Percentiles rank a stretch among this genome's conserved stretches.
phyloP scores from a whole-genome alignment of 2,329 filamentous ascomycete genomes.

The Trichoderma pleuroti region DNA sequence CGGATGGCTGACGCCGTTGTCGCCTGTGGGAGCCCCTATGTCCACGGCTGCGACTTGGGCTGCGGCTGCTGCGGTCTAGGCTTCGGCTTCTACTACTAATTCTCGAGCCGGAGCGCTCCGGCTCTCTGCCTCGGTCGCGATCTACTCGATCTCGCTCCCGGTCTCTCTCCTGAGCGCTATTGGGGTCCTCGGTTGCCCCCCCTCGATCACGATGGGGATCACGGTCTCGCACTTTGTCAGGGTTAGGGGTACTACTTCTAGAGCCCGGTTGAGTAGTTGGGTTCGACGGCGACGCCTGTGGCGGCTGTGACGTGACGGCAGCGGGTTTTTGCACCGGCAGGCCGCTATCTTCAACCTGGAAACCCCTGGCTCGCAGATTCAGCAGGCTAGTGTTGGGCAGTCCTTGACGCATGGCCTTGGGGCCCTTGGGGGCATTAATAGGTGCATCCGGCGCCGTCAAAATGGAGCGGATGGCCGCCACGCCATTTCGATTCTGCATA shows the following conservation, averaged over 20 bases:
- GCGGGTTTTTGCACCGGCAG: constrained; percentile 27
- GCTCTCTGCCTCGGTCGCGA: constrained; percentile 21
- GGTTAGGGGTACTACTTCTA: constrained; percentile 47
- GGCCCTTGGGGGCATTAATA: constrained; percentile 80
- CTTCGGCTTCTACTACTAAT: constrained; percentile 32
- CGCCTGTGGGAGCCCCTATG: constrained; percentile 48
- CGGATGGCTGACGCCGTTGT: constrained; percentile 51
- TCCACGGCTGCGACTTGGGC: constrained; percentile 41
- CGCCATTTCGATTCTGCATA: constrained; percentile 24
- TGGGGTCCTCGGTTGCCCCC: constrained; percentile 18
- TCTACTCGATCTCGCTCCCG: constrained; percentile 18
- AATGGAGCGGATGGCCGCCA: constrained; percentile 32
- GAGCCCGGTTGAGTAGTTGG: constrained; percentile 33
- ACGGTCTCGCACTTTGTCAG: constrained; percentile 36
- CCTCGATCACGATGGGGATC: constrained; percentile 32
- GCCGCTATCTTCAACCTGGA: constrained; percentile 44
- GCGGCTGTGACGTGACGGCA: constrained; percentile 12
- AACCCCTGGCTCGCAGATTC: constrained; percentile 55
- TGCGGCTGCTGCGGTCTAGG: constrained; percentile 37
- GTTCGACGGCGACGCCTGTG: constrained; percentile 16
- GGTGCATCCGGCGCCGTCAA: constrained; percentile 43
- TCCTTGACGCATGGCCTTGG: constrained; percentile 90
- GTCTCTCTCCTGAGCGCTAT: constrained; percentile 20
- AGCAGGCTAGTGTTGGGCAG: constrained; percentile 76
- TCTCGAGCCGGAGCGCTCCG: constrained; percentile 32